Conservation (phyloP, 106 monocot genomes). For the Dendrobium catenatum region DNA sequence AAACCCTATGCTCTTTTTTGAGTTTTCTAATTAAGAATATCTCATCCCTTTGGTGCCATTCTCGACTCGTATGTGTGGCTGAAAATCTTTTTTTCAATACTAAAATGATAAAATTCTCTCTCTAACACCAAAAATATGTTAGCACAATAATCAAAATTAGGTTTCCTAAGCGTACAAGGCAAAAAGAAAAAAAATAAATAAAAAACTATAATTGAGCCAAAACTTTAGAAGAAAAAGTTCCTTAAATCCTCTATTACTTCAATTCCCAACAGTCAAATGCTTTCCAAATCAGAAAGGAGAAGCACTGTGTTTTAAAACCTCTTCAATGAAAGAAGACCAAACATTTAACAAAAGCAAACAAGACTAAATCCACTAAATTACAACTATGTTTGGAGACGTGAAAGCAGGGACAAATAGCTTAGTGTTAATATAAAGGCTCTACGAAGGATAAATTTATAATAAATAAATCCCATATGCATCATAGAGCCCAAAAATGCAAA, state of each 20-base stretch:
- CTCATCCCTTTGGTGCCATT: no score
- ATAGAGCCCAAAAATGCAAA: no score
- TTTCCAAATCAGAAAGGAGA: background rate
- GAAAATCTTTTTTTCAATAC: no score
- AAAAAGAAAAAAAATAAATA: no score
- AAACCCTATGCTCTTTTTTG: no score
- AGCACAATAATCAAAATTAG: no score
- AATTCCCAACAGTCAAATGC: background rate
- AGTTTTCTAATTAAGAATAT: no score
- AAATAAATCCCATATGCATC: no score
- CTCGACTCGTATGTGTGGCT: no score
- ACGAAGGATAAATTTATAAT: background rate
- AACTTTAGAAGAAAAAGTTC: background rate
- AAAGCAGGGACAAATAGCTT: background rate
- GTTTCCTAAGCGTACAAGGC: no score
- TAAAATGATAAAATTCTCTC: no score
- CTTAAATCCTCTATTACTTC: background rate
- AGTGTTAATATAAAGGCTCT: background rate
- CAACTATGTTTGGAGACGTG: background rate
- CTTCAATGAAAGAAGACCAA: background rate
- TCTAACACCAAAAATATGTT: no score
- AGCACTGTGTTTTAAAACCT: background rate
- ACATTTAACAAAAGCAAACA: background rate
- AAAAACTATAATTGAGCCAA: background rate
- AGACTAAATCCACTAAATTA: background rate